Evolutionary conservation across 2,329 filamentous ascomycete genomes (phyloP).

Genomic region (Pseudogymnoascus sp.): DNA sequence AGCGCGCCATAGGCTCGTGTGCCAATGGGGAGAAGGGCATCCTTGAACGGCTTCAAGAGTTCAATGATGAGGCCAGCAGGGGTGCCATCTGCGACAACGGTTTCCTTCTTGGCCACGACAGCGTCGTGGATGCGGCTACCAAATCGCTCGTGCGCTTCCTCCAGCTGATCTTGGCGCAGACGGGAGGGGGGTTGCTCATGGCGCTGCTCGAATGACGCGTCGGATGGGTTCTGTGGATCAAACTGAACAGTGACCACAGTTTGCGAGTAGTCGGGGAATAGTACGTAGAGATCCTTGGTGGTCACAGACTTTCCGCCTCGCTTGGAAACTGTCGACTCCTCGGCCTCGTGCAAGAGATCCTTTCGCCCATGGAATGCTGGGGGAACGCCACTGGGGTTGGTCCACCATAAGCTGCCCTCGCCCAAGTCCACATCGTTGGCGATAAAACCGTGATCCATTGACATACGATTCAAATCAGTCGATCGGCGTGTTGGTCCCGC

Average conservation of each 20-base stretch:
- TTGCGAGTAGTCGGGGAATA: constrained; percentile 95
- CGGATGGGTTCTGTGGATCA: constrained; percentile 64
- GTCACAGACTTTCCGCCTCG: constrained; percentile 63
- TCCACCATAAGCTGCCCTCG: constrained; percentile 75
- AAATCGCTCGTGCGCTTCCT: constrained; percentile 73
- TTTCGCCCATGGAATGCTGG: constrained; percentile 73
- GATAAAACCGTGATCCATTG: constrained; percentile 73
- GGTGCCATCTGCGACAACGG: constrained; percentile 75
- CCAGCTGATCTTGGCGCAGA: constrained; percentile 86
- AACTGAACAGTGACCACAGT: constrained; percentile 77
- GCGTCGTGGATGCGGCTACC: constrained; percentile 70
- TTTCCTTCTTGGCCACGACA: constrained; percentile 65
- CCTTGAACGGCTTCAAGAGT: constrained; percentile 63
- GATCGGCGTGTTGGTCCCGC: constrained; percentile 40
- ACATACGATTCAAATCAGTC: constrained; percentile 67
- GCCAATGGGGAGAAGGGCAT: constrained; percentile 77
- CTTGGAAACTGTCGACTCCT: constrained; percentile 64
- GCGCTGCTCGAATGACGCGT: constrained; percentile 72
- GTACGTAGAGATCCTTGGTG: constrained; percentile 74
- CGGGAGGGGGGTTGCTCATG: constrained; percentile 76
- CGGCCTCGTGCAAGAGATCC: constrained; percentile 75
- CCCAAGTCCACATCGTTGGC: constrained; percentile 80
- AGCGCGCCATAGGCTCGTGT: constrained; percentile 82
- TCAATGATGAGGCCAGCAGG: constrained; percentile 71
- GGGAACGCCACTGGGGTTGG: constrained; percentile 68